These are phyloP conservation scores for Penicillium sp. DNA, from an alignment of 2,329 filamentous ascomycete species.

Conservation along the genomic window DNA sequence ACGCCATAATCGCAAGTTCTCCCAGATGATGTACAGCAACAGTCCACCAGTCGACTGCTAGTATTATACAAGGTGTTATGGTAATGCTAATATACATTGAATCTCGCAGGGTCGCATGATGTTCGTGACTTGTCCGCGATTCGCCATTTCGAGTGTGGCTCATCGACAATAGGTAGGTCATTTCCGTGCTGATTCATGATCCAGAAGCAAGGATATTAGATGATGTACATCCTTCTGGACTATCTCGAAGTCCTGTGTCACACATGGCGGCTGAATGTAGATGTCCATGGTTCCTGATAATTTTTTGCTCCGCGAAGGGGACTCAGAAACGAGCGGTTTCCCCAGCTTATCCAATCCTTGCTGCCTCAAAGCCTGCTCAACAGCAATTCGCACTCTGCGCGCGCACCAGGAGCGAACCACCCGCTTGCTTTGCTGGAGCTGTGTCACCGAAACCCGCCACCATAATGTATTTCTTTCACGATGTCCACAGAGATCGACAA, in stretches of 20 bases:
- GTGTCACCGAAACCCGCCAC: conserved; percentile 37
- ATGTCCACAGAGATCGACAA: conserved; percentile 29
- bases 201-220: conserved; percentile 8
- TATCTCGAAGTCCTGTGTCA: conserved; percentile 18
- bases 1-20: conserved; percentile 1
- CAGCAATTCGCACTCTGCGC: conserved; percentile 39
- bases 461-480: conserved; percentile 40
- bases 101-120: neutral
- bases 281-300: conserved; percentile 35
- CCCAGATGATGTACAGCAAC: neutral
- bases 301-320: conserved; percentile 1
- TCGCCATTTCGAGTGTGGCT: neutral
- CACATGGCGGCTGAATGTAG: conserved; percentile 9
- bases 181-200: conserved; percentile 2
- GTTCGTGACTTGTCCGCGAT: neutral
- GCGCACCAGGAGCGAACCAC: conserved; percentile 42
- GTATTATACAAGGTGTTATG: conserved; percentile 8
- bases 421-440: conserved; percentile 28
- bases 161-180: neutral
- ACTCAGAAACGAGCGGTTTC: conserved; percentile 2
- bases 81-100: conserved; percentile 6
- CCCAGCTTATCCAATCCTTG: conserved; percentile 38
- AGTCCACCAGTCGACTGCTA: neutral
- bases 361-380: conserved; percentile 39
- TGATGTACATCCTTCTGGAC: conserved; percentile 19